Evolutionary conservation across 208 protist genomes (phyloP).

Genomic region (Angomonas ambiguus): DNA sequence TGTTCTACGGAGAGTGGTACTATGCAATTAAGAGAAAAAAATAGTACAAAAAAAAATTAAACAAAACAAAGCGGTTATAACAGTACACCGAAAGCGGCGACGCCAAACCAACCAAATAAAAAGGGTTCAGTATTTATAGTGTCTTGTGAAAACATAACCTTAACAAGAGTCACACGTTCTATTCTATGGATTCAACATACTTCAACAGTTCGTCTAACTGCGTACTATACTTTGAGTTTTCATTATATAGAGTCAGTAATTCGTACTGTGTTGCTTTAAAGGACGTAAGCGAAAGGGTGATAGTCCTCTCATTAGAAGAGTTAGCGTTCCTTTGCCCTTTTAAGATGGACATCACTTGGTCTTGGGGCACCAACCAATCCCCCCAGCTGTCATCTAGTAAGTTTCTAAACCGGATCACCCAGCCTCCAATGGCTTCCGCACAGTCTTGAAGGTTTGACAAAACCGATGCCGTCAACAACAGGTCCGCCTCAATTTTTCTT

Average conservation of each 20-base stretch:
- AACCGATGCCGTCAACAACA: not conserved
- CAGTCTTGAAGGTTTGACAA: not conserved
- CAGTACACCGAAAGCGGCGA: no score
- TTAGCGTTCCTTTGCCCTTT: not conserved
- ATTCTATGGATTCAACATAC: not conserved
- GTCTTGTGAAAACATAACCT: no score
- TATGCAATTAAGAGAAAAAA: slow-evolving; percentile 4
- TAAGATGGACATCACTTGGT: not conserved
- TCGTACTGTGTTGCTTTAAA: slow-evolving; percentile 1
- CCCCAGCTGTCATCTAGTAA: not conserved
- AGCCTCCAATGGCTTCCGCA: not conserved
- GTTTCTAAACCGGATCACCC: not conserved
- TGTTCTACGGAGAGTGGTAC: no score
- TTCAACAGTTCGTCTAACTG: not conserved
- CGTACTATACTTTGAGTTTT: not conserved
- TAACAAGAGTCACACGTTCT: not conserved
- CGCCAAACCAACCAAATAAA: no score
- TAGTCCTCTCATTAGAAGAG: not conserved
- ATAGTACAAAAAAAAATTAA: slow-evolving; percentile 7
- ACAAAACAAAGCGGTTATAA: not conserved
- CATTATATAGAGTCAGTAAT: not conserved
- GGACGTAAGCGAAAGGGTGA: not conserved
- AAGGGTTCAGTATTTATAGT: no score
- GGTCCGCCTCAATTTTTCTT: not conserved
- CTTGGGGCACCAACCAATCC: not conserved